Evolutionary conservation across 139 green algal genomes (phyloP).

Genomic region (Edaphochlamys debaryana): DNA sequence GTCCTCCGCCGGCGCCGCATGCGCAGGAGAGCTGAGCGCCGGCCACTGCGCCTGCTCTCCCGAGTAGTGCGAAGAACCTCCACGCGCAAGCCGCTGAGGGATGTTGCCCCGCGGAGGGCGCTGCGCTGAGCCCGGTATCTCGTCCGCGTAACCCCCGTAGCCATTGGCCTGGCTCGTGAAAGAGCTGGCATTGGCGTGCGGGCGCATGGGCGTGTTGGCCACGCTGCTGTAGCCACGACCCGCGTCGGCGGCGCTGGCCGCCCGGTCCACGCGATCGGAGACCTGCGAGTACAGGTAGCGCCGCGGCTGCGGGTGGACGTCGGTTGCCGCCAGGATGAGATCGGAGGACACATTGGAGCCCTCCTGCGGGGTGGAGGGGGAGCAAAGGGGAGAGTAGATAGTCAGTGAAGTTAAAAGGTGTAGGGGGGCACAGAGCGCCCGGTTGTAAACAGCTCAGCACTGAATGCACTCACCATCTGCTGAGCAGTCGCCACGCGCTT

Average conservation of each 20-base stretch:
- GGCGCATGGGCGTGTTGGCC: constrained; percentile 20
- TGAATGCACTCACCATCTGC: no score
- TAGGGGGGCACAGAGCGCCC: no score
- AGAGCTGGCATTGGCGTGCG: not conserved
- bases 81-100: no score
- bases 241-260: not conserved
- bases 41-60: no score
- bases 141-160: no score
- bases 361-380: constrained; percentile 22
- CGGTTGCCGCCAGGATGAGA: not conserved
- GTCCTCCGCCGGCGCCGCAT: no score
- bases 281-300: constrained; percentile 18
- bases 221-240: constrained; percentile 19
- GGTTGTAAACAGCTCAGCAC: no score
- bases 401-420: no score
- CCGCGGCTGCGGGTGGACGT: not conserved
- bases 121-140: not conserved
- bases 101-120: not conserved
- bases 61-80: no score
- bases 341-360: constrained; percentile 1
- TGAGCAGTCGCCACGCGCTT: constrained; percentile 57
- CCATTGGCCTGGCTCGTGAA: not conserved
- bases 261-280: not conserved
- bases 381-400: no score
- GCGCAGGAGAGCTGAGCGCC: no score